Conservation (phyloP, 208 protist species). For the Trypanosoma theileri region DNA sequence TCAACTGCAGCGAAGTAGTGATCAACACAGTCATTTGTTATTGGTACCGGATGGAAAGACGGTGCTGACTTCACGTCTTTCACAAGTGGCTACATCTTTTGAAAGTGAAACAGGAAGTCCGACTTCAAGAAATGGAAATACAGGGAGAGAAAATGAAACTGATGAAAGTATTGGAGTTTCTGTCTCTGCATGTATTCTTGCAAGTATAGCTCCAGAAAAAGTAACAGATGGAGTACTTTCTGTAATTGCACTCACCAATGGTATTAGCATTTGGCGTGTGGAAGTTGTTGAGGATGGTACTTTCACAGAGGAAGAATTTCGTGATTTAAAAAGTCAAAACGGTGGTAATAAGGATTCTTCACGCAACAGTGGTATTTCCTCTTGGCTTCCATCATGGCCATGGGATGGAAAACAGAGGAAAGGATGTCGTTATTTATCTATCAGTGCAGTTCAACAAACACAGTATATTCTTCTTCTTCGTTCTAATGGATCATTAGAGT, state of each 20-base stretch:
- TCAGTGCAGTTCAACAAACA: conserved; percentile 66
- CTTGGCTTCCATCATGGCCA: conserved; percentile 27
- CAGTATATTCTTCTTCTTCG: conserved; percentile 54
- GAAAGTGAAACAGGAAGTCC: conserved; percentile 5
- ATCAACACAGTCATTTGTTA: conserved; percentile 49
- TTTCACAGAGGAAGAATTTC: conserved; percentile 25
- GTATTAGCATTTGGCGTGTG: conserved; percentile 56
- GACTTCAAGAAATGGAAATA: neutral
- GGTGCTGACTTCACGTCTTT: conserved; percentile 41
- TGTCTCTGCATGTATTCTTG: conserved; percentile 21
- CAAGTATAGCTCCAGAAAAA: conserved; percentile 6
- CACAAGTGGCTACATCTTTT: conserved; percentile 25
- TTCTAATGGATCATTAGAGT: conserved; percentile 65
- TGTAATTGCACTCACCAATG: conserved; percentile 64
- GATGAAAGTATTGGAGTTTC: neutral
- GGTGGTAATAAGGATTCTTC: neutral
- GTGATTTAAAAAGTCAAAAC: conserved; percentile 22
- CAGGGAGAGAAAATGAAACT: neutral
- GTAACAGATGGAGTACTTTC: conserved; percentile 19
- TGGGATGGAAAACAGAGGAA: conserved; percentile 3
- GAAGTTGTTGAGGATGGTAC: conserved; percentile 52
- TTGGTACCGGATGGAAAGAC: conserved; percentile 45
- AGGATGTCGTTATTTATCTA: conserved; percentile 42
- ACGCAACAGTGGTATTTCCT: neutral
- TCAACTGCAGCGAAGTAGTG: conserved; percentile 54